Evolutionary conservation across 768 basidiomycete species (phyloP), one percentile per base, ranked within the genome.

Genomic region (Boletus rubropictus): DNA sequence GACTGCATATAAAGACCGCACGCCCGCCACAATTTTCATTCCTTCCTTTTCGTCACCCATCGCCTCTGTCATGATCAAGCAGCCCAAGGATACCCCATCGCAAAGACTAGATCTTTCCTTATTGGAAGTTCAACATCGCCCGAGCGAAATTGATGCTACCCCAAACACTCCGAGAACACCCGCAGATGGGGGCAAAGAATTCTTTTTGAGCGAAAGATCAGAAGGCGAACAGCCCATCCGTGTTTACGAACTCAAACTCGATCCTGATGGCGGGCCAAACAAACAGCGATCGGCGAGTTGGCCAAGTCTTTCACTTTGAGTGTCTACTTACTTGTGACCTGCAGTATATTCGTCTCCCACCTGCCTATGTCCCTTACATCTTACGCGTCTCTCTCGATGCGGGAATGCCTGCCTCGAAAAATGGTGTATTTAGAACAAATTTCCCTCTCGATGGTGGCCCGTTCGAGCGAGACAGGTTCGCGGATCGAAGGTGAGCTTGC

Each of bases 261-360:
- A 92, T 60, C 76, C 84, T 12, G 90, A 98, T 69, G 96, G 96
- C 35, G 90, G 89, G 14, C 95, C 96, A 2, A 78, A 76, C 62
- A 86, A 89, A 66, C 83, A 87, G 56, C 80, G 84, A 69, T 82
- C 86, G 55, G 95, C 91, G 56, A 60, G 86, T 74, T 12, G 28
- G 18, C 25, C n/a, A 20, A 15, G 12, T 47, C 29, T 48, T 28
- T 41, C 24, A 39, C 31, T 17, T 39, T 17, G 34, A 44, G 41
- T 46, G 47, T 22, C 25, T 27, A 42, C 50, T 53, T 38, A 56
- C 21, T 42, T 33, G 54, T 20, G 52, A 29, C 36, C 44, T 24
- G 50, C 56, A 97, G 96, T 97, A 98, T 66, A 86, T 95, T 57
- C 92, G 96, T 33, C 81, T 99, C 15, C 96, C 96, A 8, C 92